Evolutionary conservation across 129 eudicot species (phyloP).

Genomic region (Heracleum sosnowskyi): DNA sequence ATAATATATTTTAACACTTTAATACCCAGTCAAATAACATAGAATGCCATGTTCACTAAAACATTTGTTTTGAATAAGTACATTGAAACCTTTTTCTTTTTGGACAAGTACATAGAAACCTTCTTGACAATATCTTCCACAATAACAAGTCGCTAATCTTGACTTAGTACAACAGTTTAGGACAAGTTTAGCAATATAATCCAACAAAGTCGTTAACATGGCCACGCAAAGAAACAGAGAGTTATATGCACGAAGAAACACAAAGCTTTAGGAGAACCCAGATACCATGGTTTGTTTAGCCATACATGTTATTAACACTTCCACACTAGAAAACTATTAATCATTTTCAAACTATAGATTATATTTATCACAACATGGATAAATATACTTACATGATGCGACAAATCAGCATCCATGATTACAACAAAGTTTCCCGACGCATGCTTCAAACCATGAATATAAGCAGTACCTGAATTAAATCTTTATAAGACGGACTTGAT

Average conservation of each 20-base stretch:
- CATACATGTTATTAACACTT: background rate
- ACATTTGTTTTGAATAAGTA: too few species aligned
- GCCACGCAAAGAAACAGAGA: background rate
- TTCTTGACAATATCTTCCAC: background rate
- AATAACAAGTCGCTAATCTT: background rate
- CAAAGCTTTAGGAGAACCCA: background rate
- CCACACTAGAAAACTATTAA: background rate
- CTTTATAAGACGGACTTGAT: constrained; percentile 11
- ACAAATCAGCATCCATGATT: constrained; percentile 90
- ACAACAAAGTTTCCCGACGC: constrained; percentile 82
- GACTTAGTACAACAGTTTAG: background rate
- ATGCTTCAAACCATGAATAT: constrained; percentile 85
- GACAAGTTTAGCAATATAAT: too few species aligned
- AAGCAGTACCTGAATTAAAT: constrained; percentile 73
- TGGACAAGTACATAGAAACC: background rate
- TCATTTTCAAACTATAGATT: background rate
- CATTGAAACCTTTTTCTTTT: background rate
- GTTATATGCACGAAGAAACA: background rate
- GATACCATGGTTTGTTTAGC: background rate
- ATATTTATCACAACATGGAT: background rate
- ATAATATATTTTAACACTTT: too few species aligned
- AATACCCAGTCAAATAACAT: too few species aligned
- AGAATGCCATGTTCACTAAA: too few species aligned
- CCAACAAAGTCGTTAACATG: background rate
- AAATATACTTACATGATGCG: constrained; percentile 75